Evolutionary conservation across 768 basidiomycete species (phyloP).

Genomic region (Trametes elegans): DNA sequence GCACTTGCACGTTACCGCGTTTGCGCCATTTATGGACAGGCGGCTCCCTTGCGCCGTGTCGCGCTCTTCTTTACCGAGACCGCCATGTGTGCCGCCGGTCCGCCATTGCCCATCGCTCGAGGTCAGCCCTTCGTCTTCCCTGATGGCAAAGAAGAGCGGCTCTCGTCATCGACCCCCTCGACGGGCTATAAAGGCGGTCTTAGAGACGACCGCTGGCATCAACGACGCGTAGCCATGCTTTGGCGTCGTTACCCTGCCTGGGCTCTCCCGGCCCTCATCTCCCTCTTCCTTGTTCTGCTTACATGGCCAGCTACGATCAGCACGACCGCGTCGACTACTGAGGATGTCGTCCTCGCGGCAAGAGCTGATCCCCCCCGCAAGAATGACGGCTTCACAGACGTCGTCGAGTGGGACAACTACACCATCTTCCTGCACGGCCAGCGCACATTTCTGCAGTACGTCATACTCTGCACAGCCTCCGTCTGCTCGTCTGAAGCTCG

Average conservation of each 20-base stretch:
- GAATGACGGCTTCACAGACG: slow-evolving; percentile 32
- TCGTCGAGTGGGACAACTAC: slow-evolving; percentile 63
- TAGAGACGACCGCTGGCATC: background rate
- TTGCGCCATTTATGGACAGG: background rate
- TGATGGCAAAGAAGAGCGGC: background rate
- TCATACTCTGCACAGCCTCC: background rate
- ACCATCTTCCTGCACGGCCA: slow-evolving; percentile 69
- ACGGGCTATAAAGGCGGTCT: background rate
- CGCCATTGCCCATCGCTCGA: background rate
- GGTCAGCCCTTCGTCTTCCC: background rate
- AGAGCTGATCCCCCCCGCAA: slow-evolving; percentile 26
- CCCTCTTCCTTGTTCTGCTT: slow-evolving; percentile 13
- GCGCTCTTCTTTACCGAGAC: background rate
- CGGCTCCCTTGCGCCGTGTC: background rate
- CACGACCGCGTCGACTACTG: background rate
- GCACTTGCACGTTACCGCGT: slow-evolving; percentile 12
- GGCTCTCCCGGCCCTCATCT: slow-evolving; percentile 18
- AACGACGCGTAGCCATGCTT: slow-evolving; percentile 5
- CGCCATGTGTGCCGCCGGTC: slow-evolving; percentile 9
- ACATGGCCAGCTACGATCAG: slow-evolving; percentile 13
- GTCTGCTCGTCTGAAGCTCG: background rate
- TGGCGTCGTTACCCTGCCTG: slow-evolving; percentile 12
- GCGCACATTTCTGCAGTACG: slow-evolving; percentile 70
- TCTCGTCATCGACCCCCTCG: background rate
- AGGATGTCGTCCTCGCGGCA: background rate